Evolutionary conservation across 208 protist species (phyloP), one percentile per base, ranked within the genome.

Genomic region (Crithidia thermophila): DNA sequence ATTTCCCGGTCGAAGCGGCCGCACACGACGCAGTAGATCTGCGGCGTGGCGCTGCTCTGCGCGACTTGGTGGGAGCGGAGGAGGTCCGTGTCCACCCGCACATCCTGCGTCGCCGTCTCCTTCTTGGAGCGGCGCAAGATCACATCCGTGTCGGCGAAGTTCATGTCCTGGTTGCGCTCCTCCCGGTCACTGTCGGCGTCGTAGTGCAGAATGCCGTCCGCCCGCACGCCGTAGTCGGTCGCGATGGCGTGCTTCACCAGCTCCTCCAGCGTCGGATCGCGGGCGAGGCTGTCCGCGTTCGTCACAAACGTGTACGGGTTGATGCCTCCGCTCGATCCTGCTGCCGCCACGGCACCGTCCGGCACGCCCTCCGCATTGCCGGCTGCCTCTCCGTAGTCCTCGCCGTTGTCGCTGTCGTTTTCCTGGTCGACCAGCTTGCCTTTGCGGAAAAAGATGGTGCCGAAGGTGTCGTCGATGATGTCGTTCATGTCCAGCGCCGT

Each of bases 11-110:
- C 87, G 56, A 89, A 91, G 33, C 87, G 84, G 43, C 87, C 84
- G 59, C 87, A 93, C 53, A 93, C 87, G 18, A 93, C 87, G 50
- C 87, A 93, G 72, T 90, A 93, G 20, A 89, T 84, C 37, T 82
- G 77, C 20, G 87, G 84, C 0, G 82, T 71, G 33, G 57, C 75
- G 56, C 45, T 52, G 42, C 46, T 49, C 47, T 64, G 50, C 23
- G 40, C 40, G 8, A 72, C 50, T 65, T 88, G 82, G 64, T 85
- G 65, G 21, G 82, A 88, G 42, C 82, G 83, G 49, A 92, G 67
- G 11, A 92, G 45, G 51, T 93, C 84, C 6, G 72, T 81, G 66
- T 91, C 82, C 7, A 93, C 87, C 56, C 72, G 74, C 36, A 85
- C 82, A 23, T 79, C 84, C 40, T 77, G 66, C 39, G 56, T 40